A percentile compares a stretch with the other conserved stretches of the same genome.
These are phyloP conservation scores for Nakazawaea ishiwadae DNA, from an alignment of 805 yeast genomes.

Conservation along the genomic window DNA sequence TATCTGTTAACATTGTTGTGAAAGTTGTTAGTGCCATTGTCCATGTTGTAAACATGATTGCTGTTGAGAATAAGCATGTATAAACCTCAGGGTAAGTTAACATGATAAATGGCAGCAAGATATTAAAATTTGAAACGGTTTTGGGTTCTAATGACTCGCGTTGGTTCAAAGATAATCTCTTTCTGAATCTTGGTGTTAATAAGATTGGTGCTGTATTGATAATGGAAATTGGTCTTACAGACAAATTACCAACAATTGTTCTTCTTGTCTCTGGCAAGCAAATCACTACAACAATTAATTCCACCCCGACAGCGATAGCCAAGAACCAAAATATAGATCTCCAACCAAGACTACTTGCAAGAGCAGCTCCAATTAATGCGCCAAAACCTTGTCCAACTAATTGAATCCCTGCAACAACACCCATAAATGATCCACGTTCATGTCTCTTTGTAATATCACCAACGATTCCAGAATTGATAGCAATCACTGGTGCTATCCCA, in stretches of 20 bases:
- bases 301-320: constrained; percentile 53
- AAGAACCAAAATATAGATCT: constrained; percentile 64
- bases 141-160: constrained; percentile 22
- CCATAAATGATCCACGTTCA: constrained; percentile 62
- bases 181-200: constrained; percentile 1
- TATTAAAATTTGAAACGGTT: constrained; percentile 19
- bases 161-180: neutral
- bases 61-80: constrained; percentile 48
- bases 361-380: constrained; percentile 48
- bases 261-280: constrained; percentile 36
- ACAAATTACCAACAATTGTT: constrained; percentile 31
- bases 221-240: constrained; percentile 7
- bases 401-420: constrained; percentile 53
- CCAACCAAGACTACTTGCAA: constrained; percentile 54
- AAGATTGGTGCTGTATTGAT: constrained; percentile 12
- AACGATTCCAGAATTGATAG: constrained; percentile 58
- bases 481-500: constrained; percentile 66
- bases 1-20: constrained; percentile 45
- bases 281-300: constrained; percentile 26
- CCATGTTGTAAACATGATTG: constrained; percentile 66
- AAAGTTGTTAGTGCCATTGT: constrained; percentile 63
- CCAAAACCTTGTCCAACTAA: constrained; percentile 69
- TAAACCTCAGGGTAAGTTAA: constrained; percentile 38
- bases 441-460: constrained; percentile 59
- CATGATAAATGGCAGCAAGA: constrained; percentile 37